A percentile compares a stretch with the other conserved stretches of the same genome.
These are phyloP conservation scores for Scutellaria galericulata DNA, from an alignment of 257 asterid genomes.

Conservation along the genomic window DNA sequence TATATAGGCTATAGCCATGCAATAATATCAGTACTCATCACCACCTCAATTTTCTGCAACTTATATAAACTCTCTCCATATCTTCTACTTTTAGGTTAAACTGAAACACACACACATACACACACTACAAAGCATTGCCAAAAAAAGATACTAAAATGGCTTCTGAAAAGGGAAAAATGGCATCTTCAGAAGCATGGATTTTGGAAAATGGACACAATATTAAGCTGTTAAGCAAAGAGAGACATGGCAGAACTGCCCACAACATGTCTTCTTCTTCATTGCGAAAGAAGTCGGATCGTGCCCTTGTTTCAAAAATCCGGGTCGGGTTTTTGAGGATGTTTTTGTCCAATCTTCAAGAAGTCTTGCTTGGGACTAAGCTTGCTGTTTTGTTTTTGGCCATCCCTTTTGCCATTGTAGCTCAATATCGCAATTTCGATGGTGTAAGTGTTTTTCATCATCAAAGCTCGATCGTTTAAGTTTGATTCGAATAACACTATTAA, in stretches of 20 bases:
- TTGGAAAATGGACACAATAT: conserved; percentile 61
- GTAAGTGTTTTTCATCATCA: conserved; percentile 38
- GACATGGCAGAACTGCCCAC: conserved; percentile 53
- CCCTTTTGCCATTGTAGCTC: conserved; percentile 71
- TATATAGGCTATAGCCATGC: neutral
- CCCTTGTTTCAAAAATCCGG: conserved; percentile 57
- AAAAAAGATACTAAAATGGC: conserved; percentile 16
- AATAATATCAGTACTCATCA: neutral
- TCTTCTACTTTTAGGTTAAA: neutral
- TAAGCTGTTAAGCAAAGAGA: conserved; percentile 55
- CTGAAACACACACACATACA: neutral
- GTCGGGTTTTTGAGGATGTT: conserved; percentile 41
- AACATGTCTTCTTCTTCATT: conserved; percentile 71
- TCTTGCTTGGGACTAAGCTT: conserved; percentile 76
- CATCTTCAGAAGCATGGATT: conserved; percentile 47
- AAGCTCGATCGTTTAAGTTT: neutral
- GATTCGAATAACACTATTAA: neutral
- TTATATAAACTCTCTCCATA: too few species aligned
- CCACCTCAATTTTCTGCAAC: neutral
- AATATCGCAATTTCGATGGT: conserved; percentile 47
- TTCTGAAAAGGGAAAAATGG: conserved; percentile 35
- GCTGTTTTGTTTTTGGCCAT: conserved; percentile 67
- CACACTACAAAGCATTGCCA: too few species aligned
- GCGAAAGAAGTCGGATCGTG: conserved; percentile 69
- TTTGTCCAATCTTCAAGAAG: conserved; percentile 66